These are phyloP conservation scores for Tolypocladium tropicale DNA, from an alignment of 2,329 filamentous ascomycete genomes.

Conservation along the genomic window DNA sequence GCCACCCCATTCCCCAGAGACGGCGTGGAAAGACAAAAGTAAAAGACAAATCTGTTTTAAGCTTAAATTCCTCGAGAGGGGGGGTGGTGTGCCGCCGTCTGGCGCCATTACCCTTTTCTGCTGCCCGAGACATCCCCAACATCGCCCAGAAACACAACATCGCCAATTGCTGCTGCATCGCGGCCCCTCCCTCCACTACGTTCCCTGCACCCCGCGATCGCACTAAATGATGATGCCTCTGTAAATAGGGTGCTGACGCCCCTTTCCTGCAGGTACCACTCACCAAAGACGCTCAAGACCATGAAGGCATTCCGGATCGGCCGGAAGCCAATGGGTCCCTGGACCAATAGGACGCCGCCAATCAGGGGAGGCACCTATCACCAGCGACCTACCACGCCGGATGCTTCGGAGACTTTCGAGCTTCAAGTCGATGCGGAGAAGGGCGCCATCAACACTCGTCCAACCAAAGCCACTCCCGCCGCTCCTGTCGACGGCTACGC, in stretches of 20 bases:
- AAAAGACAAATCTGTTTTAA: not conserved
- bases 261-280: conserved; percentile 43
- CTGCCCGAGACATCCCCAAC: not conserved
- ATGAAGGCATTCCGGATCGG: conserved; percentile 54
- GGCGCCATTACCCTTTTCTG: not conserved
- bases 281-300: conserved; percentile 36
- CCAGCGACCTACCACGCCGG: conserved; percentile 5
- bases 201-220: not conserved
- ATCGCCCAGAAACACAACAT: not conserved
- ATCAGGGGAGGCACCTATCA: conserved; percentile 40
- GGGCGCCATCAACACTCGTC: not conserved
- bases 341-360: conserved; percentile 49
- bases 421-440: conserved; percentile 4
- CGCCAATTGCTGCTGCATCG: not conserved
- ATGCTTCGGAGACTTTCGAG: conserved; percentile 8
- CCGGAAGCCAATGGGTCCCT: conserved; percentile 39
- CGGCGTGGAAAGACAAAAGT: not conserved
- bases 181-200: not conserved
- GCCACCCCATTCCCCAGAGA: not conserved
- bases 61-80: not conserved
- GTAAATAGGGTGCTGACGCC: conserved; percentile 6
- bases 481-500: not conserved
- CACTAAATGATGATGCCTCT: not conserved
- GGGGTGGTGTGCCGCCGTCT: not conserved
- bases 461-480: not conserved